Evolutionary conservation across 139 green algal genomes (phyloP), one percentile per base, ranked within the genome.

Genomic region (Closterium sp.): DNA sequence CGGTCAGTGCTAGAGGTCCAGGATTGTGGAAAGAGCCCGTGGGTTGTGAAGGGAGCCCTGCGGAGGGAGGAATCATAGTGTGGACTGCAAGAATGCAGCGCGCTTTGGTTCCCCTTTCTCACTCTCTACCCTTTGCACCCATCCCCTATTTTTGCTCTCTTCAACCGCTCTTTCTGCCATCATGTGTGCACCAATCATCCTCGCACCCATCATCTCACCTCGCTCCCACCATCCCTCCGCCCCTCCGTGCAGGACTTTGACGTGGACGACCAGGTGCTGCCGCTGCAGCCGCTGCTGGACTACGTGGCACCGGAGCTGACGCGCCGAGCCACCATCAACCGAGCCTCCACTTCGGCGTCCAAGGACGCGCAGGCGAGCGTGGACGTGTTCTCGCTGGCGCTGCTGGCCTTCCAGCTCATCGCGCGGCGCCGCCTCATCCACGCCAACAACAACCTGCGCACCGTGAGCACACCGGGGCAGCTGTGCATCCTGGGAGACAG

Each of bases 241-340:
- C 38, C 38, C 36, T 6, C 36, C n/a, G n/a, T n/a, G n/a, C 89
- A 92, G 89, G 89, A 92, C 19, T 92, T 89, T 69, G 89, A 92
- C 86, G 89, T 92, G 69, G 89, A 92, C 84, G 76, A 35, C 33
- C 89, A 85, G 43, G 90, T 64, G 30, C 36, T 93, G 87, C 91
- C 91, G 2, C 43, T 91, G 93, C 94, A 97, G 96, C 97, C 97
- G 2, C 85, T 89, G 6, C 93, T 98, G 88, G 34, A 93, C 3
- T 98, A 97, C 89, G 92, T 93, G 0, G 96, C 97, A 0, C 97
- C 97, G 0, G 97, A 98, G 94, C 93, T 98, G 28, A 96, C 84
- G 10, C 88, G 90, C 6, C 32, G 33, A 32, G 35, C 76, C 66
- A 89, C 88, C 55, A n/a, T 83, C 28, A 69, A 69, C 43, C 43